Base-by-base conservation (phyloP, 768 basidiomycete species). In the Serendipita sp. region DNA sequence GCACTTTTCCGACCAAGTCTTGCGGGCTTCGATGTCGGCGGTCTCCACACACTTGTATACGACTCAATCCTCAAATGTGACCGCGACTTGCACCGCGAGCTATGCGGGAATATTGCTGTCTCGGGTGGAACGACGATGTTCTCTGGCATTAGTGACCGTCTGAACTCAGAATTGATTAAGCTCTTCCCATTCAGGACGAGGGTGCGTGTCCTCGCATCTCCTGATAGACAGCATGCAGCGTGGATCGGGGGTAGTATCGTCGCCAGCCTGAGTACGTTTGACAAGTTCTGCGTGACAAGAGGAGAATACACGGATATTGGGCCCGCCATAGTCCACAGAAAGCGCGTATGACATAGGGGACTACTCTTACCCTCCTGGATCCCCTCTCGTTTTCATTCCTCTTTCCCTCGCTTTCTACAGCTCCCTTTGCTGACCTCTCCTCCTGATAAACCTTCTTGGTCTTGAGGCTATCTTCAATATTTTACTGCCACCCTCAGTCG, bases 1-100 rank as follows among this genome's bases (percentile, higher is more conserved):
- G 89, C 90, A 16, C 84, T 95, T 74, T 95, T 93, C 88, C 88
- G 91, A 77, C 91, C 91, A 64, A 79, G 86, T 27, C 84, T 95
- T 81, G 79, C 92, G 66, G 91, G 91, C 70, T 84, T 84, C 64
- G 84, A 85, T 73, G 78, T 81, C 60, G 75, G 80, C 46, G 84
- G 84, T 77, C 82, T 84, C 71, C 90, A 93, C 77, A 88, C 92
- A 78, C 91, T 88, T 62, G 87, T 86, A 81, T 85, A 74, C 48
- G 90, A 91, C 82, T 91, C 90, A 40, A 88, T 89, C 80, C 84
- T 82, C 80, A 86, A 87, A 78, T 88, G 88, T 71, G 88, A 91
- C 75, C 77, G 88, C 63, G 87, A 95, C 75, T 86, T 91, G 72
- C 83, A 88, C 76, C 87, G 88, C 72, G 83, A 84, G 66, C 74